Percentiles rank a stretch among this genome's conserved stretches.
Evolutionary conservation across 1,284 basidiomycete species (phyloP).

Genomic region (Limonomyces culmigenus): DNA sequence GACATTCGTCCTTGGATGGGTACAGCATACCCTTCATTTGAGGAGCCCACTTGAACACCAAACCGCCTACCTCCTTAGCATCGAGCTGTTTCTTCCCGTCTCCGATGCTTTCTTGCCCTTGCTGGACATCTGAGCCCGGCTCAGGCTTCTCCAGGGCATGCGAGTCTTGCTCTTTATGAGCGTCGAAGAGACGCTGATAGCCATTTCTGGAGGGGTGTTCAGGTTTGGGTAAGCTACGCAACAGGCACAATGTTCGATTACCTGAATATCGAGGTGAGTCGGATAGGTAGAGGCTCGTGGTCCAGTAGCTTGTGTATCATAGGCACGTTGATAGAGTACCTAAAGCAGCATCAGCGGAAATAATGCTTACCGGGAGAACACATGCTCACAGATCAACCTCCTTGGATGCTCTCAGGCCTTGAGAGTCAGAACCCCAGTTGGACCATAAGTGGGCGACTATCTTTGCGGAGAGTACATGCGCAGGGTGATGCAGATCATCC

Average conservation of each 20-base stretch:
- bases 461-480: conserved; percentile 45
- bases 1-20: conserved; percentile 38
- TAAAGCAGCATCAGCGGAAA: no score
- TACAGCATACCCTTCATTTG: conserved; percentile 56
- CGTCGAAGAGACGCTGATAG: conserved; percentile 59
- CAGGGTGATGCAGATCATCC: conserved; percentile 38
- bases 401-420: conserved; percentile 30
- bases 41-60: conserved; percentile 73
- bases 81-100: no score
- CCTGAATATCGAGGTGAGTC: conserved; percentile 64
- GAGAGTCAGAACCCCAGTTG: conserved; percentile 62
- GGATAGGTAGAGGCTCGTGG: conserved; percentile 38
- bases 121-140: conserved; percentile 26
- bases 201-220: no score
- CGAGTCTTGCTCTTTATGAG: conserved; percentile 15
- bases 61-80: conserved; percentile 16
- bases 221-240: no score
- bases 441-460: conserved; percentile 63
- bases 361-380: no score
- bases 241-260: no score
- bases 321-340: conserved; percentile 75
- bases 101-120: conserved; percentile 7
- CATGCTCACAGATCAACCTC: conserved; percentile 67
- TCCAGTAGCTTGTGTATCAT: conserved; percentile 43
- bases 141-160: conserved; percentile 8